Base-by-base conservation (phyloP, 345 rosid genomes). In the Orychophragmus violaceus region DNA sequence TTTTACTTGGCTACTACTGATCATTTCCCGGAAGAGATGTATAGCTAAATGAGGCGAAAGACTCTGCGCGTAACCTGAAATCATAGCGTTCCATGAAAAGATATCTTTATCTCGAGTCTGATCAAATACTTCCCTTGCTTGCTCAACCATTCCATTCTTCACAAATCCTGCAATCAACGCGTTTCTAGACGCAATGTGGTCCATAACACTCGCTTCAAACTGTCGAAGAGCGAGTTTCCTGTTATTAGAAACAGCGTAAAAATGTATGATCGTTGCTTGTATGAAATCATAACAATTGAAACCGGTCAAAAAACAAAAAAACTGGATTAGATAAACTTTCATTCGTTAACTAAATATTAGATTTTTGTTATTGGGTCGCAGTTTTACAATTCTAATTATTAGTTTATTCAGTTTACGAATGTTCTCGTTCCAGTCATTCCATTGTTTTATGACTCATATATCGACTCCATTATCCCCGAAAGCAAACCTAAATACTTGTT, bases 21-120 rank as follows among this genome's bases (percentile, higher is more conserved):
- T 49, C 96, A 91, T 91, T 67, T 64, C 51, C 6, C 18, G 74
- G 76, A 91, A 89, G 32, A 87, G 81, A 21, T 76, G 71, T 49
- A 91, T 64, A 61, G 95, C 95, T 52, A 72, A 18, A 1, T 52
- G 48, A 39, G 89, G 95, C 36, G 75, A 83, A 58, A 74, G 76
- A 27, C 72, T 79, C 77, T 83, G 92, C 1, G 84, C 71, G 45
- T 87, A 83, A 66, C 90, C 92, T 10, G 92, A 83, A 28, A 89
- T 84, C 84, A 91, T 81, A 12, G 87, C 76, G 54, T 85, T 91
- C 98, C 96, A 87, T 11, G 98, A 84, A 76, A 82, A 82, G 12
- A 83, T 84, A 70, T 91, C 96, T 80, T 83, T 84, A 70, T 76
- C 77, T n/a, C 58, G 79, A 81, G 84, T 87, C 62, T 82, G 77